Evolutionary conservation across 768 basidiomycete genomes (phyloP).

Genomic region (Amanita thiersii): DNA sequence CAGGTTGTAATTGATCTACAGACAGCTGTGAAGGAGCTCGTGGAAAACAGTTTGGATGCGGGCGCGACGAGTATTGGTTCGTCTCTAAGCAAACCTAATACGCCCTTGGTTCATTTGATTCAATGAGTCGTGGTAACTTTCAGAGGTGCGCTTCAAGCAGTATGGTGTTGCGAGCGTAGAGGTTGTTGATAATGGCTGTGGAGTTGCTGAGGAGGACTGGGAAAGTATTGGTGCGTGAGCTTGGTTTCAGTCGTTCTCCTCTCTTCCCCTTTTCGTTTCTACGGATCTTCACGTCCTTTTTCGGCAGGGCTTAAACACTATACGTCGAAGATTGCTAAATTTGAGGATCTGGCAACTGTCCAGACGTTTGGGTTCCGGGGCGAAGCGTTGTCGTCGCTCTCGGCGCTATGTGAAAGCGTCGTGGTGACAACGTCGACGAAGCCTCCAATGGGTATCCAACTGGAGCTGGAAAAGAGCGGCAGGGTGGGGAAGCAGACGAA

Average conservation of each 20-base stretch:
- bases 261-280: neutral
- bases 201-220: conserved; percentile 73
- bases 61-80: conserved; percentile 80
- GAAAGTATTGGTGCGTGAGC: conserved; percentile 59
- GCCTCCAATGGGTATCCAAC: conserved; percentile 69
- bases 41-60: conserved; percentile 95
- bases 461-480: conserved; percentile 70
- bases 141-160: conserved; percentile 88
- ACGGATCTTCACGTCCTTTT: conserved; percentile 8
- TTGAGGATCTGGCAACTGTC: conserved; percentile 64
- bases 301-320: conserved; percentile 77
- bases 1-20: conserved; percentile 94
- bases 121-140: too few species aligned
- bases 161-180: conserved; percentile 79
- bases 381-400: conserved; percentile 91
- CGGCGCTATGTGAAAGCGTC: conserved; percentile 69
- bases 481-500: conserved; percentile 47
- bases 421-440: conserved; percentile 68
- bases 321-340: conserved; percentile 83
- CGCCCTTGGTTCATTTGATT: neutral
- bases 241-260: neutral
- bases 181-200: conserved; percentile 87
- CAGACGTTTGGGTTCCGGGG: conserved; percentile 92
- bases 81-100: conserved; percentile 15
- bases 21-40: conserved; percentile 90